Base-by-base conservation (phyloP, 768 basidiomycete species). In the Collybiopsis confluens region DNA sequence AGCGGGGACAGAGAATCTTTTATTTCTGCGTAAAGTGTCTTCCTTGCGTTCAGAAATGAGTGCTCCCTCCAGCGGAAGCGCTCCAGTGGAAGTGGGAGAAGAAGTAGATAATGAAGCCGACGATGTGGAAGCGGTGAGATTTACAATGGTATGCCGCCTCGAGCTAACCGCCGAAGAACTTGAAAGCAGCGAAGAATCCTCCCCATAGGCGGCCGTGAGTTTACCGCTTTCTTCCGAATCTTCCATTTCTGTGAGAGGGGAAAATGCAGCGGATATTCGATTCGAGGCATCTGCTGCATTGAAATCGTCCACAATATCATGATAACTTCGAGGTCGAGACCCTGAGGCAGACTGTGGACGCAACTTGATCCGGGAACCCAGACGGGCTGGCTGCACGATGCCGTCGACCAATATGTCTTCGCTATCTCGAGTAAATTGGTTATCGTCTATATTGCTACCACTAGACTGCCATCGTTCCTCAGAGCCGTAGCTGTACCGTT, bases 1-100 rank as follows among this genome's bases (percentile, higher is more conserved):
- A n/a, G 86, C 86, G 43, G 89, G 87, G 46, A 87, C 56, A 45
- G 90, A 90, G 61, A 90, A 90, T 36, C 87, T 78, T 63, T 88
- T 87, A 61, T 73, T 73, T 61, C 81, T 66, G 59, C 85, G 70
- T 41, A 76, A 78, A 0, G 86, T 87, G 56, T 87, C 78, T 63
- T 88, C 87, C 60, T 64, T 74, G 55, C 74, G 61, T 45, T 67
- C 43, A 7, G 38, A 20, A 47, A 30, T 33, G 18, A 0, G 5
- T 37, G 35, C 41, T 7, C 35, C 33, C 37, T 37, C 11, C 20
- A 24, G 20, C 15, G 42, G 7, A 10, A 44, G 30, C 16, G 9
- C 35, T 4, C 35, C 35, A 30, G 41, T 20, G 3, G 51, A 52
- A 18, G 41, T 43, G 15, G 41, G 41, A 5, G 33, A 28, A 15